phyloP scores from a whole-genome alignment of 345 rosid genomes.

The Corymbia maculata region DNA sequence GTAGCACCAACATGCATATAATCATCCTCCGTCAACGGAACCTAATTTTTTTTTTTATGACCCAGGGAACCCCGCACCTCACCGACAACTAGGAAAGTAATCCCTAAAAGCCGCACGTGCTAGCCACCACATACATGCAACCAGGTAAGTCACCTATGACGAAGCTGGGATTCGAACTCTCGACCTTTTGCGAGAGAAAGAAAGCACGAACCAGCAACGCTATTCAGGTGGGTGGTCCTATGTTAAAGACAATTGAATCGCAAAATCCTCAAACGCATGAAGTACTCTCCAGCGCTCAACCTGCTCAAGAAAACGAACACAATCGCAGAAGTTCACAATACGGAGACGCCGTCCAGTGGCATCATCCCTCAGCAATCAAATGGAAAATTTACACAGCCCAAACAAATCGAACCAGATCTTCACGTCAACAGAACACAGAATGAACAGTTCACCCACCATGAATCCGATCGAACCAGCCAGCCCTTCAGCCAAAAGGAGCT shows the following conservation, averaged over 20 bases:
- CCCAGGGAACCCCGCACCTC: too few species aligned
- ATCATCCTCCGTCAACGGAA: background rate
- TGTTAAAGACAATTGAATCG: background rate
- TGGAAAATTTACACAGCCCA: background rate
- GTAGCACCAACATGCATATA: background rate
- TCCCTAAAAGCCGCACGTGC: too few species aligned
- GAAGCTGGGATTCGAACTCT: too few species aligned
- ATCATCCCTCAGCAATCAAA: background rate
- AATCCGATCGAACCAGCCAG: background rate
- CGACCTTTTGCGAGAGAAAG: too few species aligned
- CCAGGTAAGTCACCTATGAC: too few species aligned
- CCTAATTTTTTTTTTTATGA: too few species aligned
- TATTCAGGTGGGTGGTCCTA: too few species aligned
- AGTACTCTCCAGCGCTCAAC: background rate
- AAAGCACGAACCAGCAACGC: too few species aligned
- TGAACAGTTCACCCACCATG: background rate
- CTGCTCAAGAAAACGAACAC: background rate
- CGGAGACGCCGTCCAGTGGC: background rate
- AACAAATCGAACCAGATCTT: background rate
- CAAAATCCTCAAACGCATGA: background rate
- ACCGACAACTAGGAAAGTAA: too few species aligned
- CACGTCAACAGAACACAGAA: background rate
- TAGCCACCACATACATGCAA: too few species aligned
- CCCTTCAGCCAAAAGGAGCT: background rate
- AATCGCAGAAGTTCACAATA: background rate